Evolutionary conservation across 441 rosid genomes (phyloP).

Genomic region (Lagerstroemia fauriei): DNA sequence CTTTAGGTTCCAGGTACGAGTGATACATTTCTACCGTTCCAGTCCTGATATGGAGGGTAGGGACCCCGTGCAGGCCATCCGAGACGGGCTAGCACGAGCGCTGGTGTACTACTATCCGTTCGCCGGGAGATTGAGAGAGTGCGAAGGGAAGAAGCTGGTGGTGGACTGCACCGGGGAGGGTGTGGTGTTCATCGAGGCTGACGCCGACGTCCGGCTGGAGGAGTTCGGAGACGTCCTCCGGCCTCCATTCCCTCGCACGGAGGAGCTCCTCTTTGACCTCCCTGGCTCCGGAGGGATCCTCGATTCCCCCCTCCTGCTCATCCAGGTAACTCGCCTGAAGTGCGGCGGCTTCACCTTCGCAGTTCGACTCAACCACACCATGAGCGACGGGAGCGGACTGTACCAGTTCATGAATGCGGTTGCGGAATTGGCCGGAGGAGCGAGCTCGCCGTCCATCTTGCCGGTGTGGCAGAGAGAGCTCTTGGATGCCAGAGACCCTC

Average conservation of each 20-base stretch:
- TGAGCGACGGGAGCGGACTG: conserved; percentile 10
- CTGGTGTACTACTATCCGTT: conserved; percentile 25
- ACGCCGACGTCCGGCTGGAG: conserved; percentile 23
- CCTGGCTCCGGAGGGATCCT: conserved; percentile 23
- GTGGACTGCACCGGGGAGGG: conserved; percentile 28
- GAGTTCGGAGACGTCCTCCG: conserved; percentile 19
- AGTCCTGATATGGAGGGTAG: neutral
- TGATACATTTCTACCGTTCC: neutral
- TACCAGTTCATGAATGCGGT: conserved; percentile 12
- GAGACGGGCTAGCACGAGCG: conserved; percentile 12
- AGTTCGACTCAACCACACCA: conserved; percentile 16
- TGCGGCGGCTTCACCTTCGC: conserved; percentile 20
- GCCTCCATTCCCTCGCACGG: conserved; percentile 30
- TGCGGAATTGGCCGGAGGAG: conserved; percentile 15
- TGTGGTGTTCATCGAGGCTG: conserved; percentile 13
- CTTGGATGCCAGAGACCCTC: conserved; percentile 14
- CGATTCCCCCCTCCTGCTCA: conserved; percentile 6
- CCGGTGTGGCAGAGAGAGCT: conserved; percentile 24
- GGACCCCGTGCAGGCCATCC: conserved; percentile 20
- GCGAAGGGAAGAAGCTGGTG: conserved; percentile 16
- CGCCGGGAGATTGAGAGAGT: conserved; percentile 18
- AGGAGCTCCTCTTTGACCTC: conserved; percentile 26
- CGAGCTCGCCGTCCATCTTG: neutral
- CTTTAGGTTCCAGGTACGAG: conserved; percentile 16
- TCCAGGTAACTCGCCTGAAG: neutral